Evolutionary conservation across 805 yeast genomes (phyloP).

Genomic region (Myxozyma vanderwaltii): DNA sequence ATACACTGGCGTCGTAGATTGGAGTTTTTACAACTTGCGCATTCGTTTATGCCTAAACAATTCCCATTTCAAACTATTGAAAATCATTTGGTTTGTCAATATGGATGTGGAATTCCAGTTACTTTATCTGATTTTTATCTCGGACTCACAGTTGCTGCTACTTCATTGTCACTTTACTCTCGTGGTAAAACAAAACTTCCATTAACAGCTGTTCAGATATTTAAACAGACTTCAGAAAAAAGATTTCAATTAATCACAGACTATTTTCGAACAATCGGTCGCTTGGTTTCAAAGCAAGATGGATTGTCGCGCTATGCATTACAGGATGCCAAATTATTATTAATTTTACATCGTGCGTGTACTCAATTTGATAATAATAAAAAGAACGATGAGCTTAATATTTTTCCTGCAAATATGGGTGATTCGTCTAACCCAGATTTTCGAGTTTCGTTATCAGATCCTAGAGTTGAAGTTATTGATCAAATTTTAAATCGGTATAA

Average conservation of each 20-base stretch:
- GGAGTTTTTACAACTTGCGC: conserved; percentile 38
- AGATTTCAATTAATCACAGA: conserved; percentile 14
- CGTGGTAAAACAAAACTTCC: neutral
- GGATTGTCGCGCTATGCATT: neutral
- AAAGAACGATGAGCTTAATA: neutral
- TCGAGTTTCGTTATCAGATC: neutral
- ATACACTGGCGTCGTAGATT: conserved; percentile 41
- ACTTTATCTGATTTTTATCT: conserved; percentile 38
- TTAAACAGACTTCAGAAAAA: conserved; percentile 25
- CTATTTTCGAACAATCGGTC: conserved; percentile 10
- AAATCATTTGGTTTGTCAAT: conserved; percentile 39
- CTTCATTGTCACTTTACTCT: conserved; percentile 36
- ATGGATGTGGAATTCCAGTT: conserved; percentile 39
- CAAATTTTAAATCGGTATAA: conserved; percentile 18
- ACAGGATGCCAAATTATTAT: neutral
- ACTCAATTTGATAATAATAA: conserved; percentile 26
- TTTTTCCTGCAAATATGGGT: conserved; percentile 9
- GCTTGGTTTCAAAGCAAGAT: neutral
- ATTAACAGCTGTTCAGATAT: conserved; percentile 18
- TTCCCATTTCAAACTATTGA: conserved; percentile 37
- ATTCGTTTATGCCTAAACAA: conserved; percentile 30
- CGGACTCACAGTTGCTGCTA: conserved; percentile 39
- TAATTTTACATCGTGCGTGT: conserved; percentile 28
- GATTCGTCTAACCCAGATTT: neutral
- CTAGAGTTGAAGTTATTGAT: conserved; percentile 20